Conservation (phyloP, 768 basidiomycete genomes). For the Neoboletus subvelutipes region DNA sequence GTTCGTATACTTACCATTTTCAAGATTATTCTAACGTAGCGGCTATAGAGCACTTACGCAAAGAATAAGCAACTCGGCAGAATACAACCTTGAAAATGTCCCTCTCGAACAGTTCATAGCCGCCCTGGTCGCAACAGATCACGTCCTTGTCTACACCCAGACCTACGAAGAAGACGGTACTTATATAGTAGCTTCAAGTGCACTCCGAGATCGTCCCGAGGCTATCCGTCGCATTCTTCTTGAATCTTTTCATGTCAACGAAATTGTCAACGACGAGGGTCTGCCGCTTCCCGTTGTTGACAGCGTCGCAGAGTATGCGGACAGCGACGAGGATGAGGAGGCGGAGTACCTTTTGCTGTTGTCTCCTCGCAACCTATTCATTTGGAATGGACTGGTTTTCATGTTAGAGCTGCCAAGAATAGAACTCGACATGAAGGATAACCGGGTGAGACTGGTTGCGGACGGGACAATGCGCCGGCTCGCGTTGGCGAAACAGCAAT, state of each 20-base stretch:
- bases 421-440: conserved; percentile 82
- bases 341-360: conserved; percentile 80
- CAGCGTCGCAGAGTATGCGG: conserved; percentile 35
- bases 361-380: conserved; percentile 81
- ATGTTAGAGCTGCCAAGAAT: conserved; percentile 71
- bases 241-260: conserved; percentile 81
- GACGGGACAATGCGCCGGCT: conserved; percentile 84
- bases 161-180: conserved; percentile 85
- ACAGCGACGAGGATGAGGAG: conserved; percentile 56
- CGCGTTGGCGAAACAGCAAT: conserved; percentile 71
- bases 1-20: conserved; percentile 36
- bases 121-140: conserved; percentile 77
- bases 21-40: conserved; percentile 3
- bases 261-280: conserved; percentile 53
- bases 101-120: conserved; percentile 79
- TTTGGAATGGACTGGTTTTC: conserved; percentile 90
- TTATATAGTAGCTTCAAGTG: conserved; percentile 82
- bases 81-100: conserved; percentile 77
- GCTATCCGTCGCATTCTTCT: conserved; percentile 76
- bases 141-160: conserved; percentile 92
- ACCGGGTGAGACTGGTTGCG: conserved; percentile 87
- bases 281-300: conserved; percentile 41
- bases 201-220: conserved; percentile 73
- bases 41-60: conserved; percentile 64
- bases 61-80: conserved; percentile 90